Percentiles rank a stretch among this genome's conserved stretches.
phyloP scores from a whole-genome alignment of 148 eudicot species.

The Vaccinium corymbosum region DNA sequence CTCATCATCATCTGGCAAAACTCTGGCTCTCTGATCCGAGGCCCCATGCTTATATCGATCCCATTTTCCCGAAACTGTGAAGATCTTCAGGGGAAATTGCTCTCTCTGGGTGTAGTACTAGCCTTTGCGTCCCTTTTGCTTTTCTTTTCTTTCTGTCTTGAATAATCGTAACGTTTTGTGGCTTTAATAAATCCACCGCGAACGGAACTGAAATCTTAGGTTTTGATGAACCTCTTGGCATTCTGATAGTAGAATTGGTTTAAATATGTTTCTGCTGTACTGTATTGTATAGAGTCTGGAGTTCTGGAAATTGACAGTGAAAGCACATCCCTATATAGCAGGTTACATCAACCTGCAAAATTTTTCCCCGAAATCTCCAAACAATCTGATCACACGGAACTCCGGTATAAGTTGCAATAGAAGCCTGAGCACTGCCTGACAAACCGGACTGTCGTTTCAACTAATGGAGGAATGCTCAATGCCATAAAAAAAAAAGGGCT shows the following conservation, averaged over 20 bases:
- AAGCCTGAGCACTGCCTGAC: no score
- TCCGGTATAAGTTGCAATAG: no score
- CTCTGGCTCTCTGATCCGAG: constrained; percentile 56
- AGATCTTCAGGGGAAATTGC: background rate
- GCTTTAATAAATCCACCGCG: background rate
- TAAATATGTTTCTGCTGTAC: background rate
- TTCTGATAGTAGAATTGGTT: background rate
- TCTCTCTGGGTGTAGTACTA: background rate
- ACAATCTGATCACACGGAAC: no score
- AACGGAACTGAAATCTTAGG: background rate
- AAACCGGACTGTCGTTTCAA: no score
- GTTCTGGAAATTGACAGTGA: background rate
- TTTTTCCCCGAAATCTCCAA: background rate
- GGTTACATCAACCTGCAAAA: background rate
- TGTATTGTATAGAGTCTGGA: background rate
- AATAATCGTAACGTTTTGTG: background rate
- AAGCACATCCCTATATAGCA: background rate
- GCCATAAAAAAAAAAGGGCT: no score
- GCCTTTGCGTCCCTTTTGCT: background rate
- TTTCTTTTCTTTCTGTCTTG: background rate
- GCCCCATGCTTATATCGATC: constrained; percentile 52
- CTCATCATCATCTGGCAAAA: constrained; percentile 45
- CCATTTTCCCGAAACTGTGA: constrained; percentile 47
- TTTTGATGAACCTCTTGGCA: background rate
- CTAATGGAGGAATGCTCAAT: no score